Conservation (phyloP, 2,329 filamentous ascomycete species). For the Botrytis hyacinthi region DNA sequence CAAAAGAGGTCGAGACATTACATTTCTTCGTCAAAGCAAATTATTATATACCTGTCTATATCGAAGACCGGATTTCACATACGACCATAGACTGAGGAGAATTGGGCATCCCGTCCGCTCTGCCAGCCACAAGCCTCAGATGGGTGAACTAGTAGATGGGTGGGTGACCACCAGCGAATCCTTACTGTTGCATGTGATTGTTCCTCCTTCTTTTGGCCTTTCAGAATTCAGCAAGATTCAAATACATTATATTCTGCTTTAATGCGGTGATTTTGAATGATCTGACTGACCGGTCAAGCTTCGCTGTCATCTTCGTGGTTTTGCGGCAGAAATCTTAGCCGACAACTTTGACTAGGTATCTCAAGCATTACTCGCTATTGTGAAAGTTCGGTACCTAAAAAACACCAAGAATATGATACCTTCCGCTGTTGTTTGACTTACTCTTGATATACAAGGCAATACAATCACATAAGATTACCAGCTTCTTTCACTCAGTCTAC, state of each 20-base stretch:
- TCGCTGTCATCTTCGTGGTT: not conserved
- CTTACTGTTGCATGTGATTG: not conserved
- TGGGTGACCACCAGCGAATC: conserved; percentile 13
- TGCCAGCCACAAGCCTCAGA: conserved; percentile 3
- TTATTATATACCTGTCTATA: not conserved
- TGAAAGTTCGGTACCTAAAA: not conserved
- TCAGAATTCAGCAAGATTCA: not conserved
- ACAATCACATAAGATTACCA: not conserved
- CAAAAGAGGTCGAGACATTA: not conserved
- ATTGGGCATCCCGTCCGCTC: conserved; percentile 14
- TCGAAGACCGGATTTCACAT: rapidly evolving
- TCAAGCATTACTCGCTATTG: not conserved
- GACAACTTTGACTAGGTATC: not conserved
- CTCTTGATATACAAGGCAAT: not conserved
- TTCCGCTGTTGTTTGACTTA: not conserved
- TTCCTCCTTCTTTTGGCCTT: not conserved
- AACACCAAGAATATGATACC: not conserved
- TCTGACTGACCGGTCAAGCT: not conserved
- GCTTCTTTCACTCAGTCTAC: not conserved
- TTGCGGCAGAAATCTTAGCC: not conserved
- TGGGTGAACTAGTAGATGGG: conserved; percentile 7
- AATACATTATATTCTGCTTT: not conserved
- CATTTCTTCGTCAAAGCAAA: not conserved
- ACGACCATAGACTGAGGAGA: conserved; percentile 2
- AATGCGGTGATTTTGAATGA: not conserved